Conservation (phyloP, 768 basidiomycete genomes). For the Phylloporus scabripes region DNA sequence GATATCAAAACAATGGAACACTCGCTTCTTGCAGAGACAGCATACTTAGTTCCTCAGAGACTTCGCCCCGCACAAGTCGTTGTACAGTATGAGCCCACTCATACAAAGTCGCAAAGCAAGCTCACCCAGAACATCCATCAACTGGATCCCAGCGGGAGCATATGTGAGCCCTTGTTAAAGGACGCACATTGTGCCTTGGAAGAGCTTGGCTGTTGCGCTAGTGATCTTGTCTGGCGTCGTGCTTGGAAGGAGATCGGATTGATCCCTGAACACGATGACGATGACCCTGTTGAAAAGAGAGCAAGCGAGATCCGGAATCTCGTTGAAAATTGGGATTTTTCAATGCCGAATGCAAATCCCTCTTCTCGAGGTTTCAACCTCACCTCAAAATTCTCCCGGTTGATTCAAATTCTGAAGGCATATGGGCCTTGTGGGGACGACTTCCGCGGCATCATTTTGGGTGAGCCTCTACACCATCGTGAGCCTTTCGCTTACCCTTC, state of each 20-base stretch:
- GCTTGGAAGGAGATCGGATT: constrained; percentile 36
- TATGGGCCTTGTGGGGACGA: constrained; percentile 47
- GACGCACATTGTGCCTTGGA: constrained; percentile 41
- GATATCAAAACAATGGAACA: constrained; percentile 37
- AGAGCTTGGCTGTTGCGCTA: constrained; percentile 63
- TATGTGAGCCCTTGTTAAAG: constrained; percentile 40
- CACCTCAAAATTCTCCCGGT: constrained; percentile 57
- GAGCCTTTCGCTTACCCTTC: constrained; percentile 25
- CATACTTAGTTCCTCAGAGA: constrained; percentile 32
- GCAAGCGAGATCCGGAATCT: constrained; percentile 30
- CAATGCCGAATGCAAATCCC: constrained; percentile 56
- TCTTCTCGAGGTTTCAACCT: constrained; percentile 60
- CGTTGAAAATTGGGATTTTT: constrained; percentile 57
- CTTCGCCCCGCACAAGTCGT: constrained; percentile 47
- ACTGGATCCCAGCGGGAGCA: constrained; percentile 36
- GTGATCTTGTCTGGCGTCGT: constrained; percentile 65
- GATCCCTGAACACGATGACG: constrained; percentile 33
- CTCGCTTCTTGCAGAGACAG: constrained; percentile 36
- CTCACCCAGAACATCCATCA: constrained; percentile 45
- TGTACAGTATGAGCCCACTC: constrained; percentile 44
- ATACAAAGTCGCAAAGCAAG: constrained; percentile 33
- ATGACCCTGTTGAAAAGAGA: constrained; percentile 25
- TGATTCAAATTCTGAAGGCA: constrained; percentile 55
- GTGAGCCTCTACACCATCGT: constrained; percentile 37
- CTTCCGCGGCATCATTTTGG: constrained; percentile 67